Evolutionary conservation across 768 basidiomycete species (phyloP).

Genomic region (Leucocoprinus birnbaumii): DNA sequence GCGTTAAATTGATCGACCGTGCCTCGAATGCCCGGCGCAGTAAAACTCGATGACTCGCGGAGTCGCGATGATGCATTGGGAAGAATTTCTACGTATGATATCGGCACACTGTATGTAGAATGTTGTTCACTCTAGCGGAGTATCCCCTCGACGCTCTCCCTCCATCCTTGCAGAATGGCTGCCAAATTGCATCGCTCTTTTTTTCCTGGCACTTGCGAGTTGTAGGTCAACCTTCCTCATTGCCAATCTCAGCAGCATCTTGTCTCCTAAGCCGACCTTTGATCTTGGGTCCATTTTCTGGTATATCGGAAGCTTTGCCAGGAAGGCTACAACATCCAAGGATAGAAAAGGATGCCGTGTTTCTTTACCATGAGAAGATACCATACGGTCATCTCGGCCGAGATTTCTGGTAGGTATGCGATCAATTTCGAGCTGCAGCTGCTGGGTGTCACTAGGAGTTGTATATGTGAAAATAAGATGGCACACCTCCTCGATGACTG

Average conservation of each 20-base stretch:
- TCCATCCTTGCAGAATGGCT: conserved; percentile 85
- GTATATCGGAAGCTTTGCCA: conserved; percentile 78
- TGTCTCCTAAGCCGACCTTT: conserved; percentile 83
- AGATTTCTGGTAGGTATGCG: conserved; percentile 88
- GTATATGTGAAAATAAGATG: background rate
- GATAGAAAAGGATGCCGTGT: conserved; percentile 90
- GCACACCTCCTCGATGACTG: conserved; percentile 75
- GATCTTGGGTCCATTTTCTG: conserved; percentile 77
- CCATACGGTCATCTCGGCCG: conserved; percentile 91
- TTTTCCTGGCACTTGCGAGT: conserved; percentile 74
- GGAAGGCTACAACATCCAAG: conserved; percentile 70
- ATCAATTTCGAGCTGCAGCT: conserved; percentile 89
- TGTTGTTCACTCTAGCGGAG: conserved; percentile 23
- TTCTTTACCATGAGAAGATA: conserved; percentile 91
- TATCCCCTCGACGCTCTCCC: conserved; percentile 56
- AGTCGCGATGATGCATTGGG: no score
- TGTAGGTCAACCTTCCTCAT: conserved; percentile 71
- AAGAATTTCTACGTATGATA: no score
- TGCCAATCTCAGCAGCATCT: conserved; percentile 75
- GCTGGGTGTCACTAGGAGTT: background rate
- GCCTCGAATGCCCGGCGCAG: no score
- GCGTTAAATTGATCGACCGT: background rate
- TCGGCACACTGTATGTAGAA: no score
- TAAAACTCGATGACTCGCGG: no score
- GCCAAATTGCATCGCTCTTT: conserved; percentile 97